Evolutionary conservation across 2,329 filamentous ascomycete species (phyloP).

Genomic region (Epichloe scottii): DNA sequence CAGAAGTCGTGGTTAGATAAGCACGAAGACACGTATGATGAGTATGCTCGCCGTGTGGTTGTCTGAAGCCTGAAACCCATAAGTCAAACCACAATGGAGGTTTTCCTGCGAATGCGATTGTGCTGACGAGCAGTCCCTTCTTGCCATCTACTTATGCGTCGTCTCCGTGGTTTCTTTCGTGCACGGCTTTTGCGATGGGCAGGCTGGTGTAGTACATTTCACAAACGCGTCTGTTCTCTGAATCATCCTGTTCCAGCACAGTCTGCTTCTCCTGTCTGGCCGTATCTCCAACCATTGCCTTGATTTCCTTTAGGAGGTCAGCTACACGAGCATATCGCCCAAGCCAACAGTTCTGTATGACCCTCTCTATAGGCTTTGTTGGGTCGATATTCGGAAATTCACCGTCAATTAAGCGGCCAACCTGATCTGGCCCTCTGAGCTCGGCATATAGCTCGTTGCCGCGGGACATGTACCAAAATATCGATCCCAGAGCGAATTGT

Average conservation of each 20-base stretch:
- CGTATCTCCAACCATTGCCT: neutral
- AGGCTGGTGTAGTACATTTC: neutral
- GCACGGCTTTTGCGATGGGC: too few species aligned
- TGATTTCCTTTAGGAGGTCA: conserved; percentile 9
- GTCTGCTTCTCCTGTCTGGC: neutral
- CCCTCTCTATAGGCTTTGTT: conserved; percentile 7
- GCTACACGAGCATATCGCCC: conserved; percentile 4
- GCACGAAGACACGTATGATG: too few species aligned
- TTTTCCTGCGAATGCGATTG: too few species aligned
- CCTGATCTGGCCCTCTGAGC: conserved; percentile 6
- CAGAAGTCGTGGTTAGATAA: too few species aligned
- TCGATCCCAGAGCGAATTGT: conserved; percentile 10
- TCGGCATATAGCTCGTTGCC: conserved; percentile 10
- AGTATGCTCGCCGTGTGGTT: too few species aligned
- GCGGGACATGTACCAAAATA: conserved; percentile 12
- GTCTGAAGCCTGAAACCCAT: too few species aligned
- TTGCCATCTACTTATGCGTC: too few species aligned
- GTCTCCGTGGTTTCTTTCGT: too few species aligned
- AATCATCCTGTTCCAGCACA: too few species aligned
- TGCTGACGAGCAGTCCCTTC: too few species aligned
- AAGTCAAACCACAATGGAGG: too few species aligned
- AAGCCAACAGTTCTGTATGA: conserved; percentile 10
- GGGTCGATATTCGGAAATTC: conserved; percentile 4
- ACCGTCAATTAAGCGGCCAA: conserved; percentile 7
- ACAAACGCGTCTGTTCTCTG: neutral